phyloP scores from a whole-genome alignment of 371 early-diverging fungal species.

The Basidiobolus meristosporus region DNA sequence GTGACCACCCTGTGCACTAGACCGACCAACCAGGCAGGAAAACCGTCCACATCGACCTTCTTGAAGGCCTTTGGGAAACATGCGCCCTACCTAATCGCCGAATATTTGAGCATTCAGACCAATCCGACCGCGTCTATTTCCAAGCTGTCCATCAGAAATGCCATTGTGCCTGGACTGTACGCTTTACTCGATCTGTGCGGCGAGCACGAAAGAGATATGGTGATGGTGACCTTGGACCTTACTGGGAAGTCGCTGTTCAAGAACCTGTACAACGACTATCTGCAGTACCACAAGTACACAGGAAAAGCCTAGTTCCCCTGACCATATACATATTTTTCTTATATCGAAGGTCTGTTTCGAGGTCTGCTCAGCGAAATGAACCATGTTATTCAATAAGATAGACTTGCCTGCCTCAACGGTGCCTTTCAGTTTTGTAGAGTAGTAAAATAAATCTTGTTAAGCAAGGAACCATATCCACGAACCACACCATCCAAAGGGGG shows the following conservation, averaged over 20 bases:
- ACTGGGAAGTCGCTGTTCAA: conserved; percentile 33
- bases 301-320: conserved; percentile 15
- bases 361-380: no score
- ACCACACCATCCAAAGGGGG: no score
- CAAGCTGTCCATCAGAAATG: conserved; percentile 19
- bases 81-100: conserved; percentile 38
- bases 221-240: conserved; percentile 36
- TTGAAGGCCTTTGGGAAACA: conserved; percentile 35
- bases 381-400: no score
- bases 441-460: no score
- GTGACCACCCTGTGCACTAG: conserved; percentile 17
- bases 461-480: no score
- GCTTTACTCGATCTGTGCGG: conserved; percentile 46
- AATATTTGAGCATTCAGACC: conserved; percentile 40
- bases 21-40: conserved; percentile 5
- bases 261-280: conserved; percentile 27
- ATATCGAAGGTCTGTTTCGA: no score
- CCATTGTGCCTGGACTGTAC: conserved; percentile 36
- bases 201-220: conserved; percentile 38
- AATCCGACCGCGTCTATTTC: conserved; percentile 28
- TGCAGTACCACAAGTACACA: conserved; percentile 33
- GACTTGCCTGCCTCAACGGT: no score
- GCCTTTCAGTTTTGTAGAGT: no score
- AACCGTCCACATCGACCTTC: neutral
- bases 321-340: no score